Evolutionary conservation across 1,284 basidiomycete genomes (phyloP), one percentile per base, ranked within the genome.

Genomic region (Chiua sp.): DNA sequence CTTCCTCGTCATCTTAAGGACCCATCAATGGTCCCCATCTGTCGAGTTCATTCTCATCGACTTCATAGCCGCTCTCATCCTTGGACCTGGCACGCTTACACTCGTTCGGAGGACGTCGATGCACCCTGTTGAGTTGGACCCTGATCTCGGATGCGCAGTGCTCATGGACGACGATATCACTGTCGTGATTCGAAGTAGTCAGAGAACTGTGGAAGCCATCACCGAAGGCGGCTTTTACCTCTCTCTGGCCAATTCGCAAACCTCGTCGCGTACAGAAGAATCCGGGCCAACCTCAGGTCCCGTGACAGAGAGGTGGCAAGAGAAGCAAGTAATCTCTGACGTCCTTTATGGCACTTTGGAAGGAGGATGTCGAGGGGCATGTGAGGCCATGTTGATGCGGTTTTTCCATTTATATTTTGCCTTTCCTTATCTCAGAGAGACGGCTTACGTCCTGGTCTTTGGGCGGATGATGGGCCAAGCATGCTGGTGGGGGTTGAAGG

Each of bases 221-320:
- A 63, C 59, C 2, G 65, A 65, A 50, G 63, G 67, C 18, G 59
- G 65, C 23, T 67, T 67, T 47, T 59, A 62, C 32, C 58, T 69
- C 39, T 67, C 65, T n/a, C 64, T 67, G 32, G 4, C 55, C 1
- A 18, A 39, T 39, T 20, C 37, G 3, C 37, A 39, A 20, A 20
- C 16, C 37, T 16, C 3, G 37, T 18, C 37, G 37, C 37, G 37
- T 20, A 18, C 37, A 10, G 32, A 47, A 37, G 32, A 37, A n/a
- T n/a, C n/a, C n/a, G n/a, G n/a, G 18, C 37, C 44, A 30, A n/a
- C 26, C 20, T 51, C 26, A 35, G 22, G 8, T 20, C 37, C 37
- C 16, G 37, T 39, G 37, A 39, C 37, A 20, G 37, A 39, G 37
- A 20, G 37, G 16, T 60, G 51, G 55, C 51, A 66, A 56, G 55